Evolutionary conservation across 2,329 filamentous ascomycete species (phyloP).

Genomic region (Scedosporium minutisporum): DNA sequence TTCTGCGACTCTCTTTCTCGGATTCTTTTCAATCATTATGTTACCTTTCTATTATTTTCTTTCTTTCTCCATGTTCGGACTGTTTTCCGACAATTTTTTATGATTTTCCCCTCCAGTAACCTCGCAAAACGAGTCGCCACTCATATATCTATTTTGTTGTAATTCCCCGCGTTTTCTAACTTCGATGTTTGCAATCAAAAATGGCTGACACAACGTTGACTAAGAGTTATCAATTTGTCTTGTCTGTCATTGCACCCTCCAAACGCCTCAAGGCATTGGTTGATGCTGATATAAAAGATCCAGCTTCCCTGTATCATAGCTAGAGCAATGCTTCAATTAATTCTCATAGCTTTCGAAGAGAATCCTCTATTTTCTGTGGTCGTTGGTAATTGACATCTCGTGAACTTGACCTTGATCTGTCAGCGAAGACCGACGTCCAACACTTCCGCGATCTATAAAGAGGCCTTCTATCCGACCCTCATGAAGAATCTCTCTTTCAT

Average conservation of each 20-base stretch:
- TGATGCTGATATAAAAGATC: too few species aligned
- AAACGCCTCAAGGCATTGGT: too few species aligned
- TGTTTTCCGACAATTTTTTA: not conserved
- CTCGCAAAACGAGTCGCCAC: not conserved
- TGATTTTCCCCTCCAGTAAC: not conserved
- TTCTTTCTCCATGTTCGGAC: not conserved
- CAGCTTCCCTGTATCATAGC: not conserved
- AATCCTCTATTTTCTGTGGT: not conserved
- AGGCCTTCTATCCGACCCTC: slow-evolving; percentile 4
- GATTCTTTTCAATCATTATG: too few species aligned
- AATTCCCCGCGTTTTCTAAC: not conserved
- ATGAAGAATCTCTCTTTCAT: slow-evolving; percentile 23
- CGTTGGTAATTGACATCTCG: not conserved
- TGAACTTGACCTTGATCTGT: not conserved
- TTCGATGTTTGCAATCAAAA: not conserved
- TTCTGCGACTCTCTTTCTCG: too few species aligned
- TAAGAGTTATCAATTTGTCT: not conserved
- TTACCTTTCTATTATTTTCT: not conserved
- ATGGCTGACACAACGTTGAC: not conserved
- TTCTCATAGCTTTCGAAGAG: not conserved
- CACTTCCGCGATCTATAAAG: not conserved
- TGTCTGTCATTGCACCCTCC: too few species aligned
- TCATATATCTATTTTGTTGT: not conserved
- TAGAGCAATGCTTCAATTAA: not conserved
- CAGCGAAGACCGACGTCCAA: not conserved